Evolutionary conservation across 2,329 filamentous ascomycete genomes (phyloP).

Genomic region (Pestalotiopsis fici): DNA sequence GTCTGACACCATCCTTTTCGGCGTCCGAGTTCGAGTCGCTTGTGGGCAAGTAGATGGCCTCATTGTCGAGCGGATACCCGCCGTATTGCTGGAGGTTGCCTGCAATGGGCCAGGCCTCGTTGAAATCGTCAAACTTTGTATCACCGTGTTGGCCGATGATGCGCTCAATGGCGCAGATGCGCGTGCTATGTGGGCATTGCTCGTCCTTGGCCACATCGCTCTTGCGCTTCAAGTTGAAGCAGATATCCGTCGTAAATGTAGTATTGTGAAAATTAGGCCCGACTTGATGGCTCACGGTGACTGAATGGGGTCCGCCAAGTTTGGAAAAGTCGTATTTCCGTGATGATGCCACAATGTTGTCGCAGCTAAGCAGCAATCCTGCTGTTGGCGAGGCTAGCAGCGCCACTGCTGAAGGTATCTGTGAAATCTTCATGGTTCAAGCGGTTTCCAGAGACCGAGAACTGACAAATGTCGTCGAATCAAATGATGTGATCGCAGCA

Average conservation of each 20-base stretch:
- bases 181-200: constrained; percentile 69
- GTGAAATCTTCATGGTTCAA: constrained; percentile 38
- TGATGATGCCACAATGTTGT: constrained; percentile 58
- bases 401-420: constrained; percentile 32
- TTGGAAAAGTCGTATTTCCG: constrained; percentile 64
- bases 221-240: constrained; percentile 64
- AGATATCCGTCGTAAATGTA: constrained; percentile 82
- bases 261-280: constrained; percentile 65
- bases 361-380: constrained; percentile 59
- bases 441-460: background rate
- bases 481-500: background rate
- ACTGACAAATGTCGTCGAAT: background rate
- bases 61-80: constrained; percentile 63
- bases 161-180: constrained; percentile 78
- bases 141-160: constrained; percentile 47
- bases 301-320: constrained; percentile 68
- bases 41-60: constrained; percentile 65
- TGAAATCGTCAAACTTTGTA: constrained; percentile 43
- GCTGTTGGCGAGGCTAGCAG: constrained; percentile 35
- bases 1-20: constrained; percentile 69
- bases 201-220: constrained; percentile 55
- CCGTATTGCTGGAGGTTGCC: constrained; percentile 65
- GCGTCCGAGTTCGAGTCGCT: constrained; percentile 65
- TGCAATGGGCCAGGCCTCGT: constrained; percentile 71
- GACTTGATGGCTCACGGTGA: constrained; percentile 59